Conservation (phyloP, 345 rosid genomes). For the Cardamine occulta region DNA sequence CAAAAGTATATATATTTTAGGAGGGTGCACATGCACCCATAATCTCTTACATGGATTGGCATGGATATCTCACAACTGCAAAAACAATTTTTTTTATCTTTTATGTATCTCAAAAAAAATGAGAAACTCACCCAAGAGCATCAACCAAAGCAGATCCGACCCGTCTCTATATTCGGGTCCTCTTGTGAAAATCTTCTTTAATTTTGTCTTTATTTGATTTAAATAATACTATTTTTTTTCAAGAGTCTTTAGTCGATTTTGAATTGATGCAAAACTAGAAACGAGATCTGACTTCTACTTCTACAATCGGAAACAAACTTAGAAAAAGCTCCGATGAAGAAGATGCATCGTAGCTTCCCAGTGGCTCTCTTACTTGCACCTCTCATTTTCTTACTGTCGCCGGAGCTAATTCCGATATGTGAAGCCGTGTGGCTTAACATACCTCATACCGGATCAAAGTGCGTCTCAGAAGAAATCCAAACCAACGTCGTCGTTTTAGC, state of each 20-base stretch:
- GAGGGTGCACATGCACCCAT: too few species aligned
- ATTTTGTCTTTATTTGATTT: neutral
- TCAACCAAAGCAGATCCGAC: neutral
- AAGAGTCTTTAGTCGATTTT: neutral
- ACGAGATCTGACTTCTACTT: slow-evolving; percentile 26
- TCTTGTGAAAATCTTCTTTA: too few species aligned
- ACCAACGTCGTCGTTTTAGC: slow-evolving; percentile 80
- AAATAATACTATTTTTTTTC: neutral
- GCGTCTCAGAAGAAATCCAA: slow-evolving; percentile 93
- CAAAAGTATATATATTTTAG: too few species aligned
- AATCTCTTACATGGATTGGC: too few species aligned
- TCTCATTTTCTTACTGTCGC: slow-evolving; percentile 9
- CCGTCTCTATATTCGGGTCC: neutral
- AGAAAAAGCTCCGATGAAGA: slow-evolving; percentile 17
- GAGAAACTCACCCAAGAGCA: too few species aligned
- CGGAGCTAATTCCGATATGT: slow-evolving; percentile 33
- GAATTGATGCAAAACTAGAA: slow-evolving; percentile 3
- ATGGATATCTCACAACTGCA: too few species aligned
- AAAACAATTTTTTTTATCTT: too few species aligned
- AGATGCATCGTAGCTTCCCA: slow-evolving; percentile 17
- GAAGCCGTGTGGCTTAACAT: slow-evolving; percentile 80
- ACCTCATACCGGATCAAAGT: slow-evolving; percentile 70
- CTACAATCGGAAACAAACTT: neutral
- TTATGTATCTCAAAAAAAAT: too few species aligned
- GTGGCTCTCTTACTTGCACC: slow-evolving; percentile 26